Evolutionary conservation across 2,329 filamentous ascomycete species (phyloP), one percentile per base, ranked within the genome.

Genomic region (Curvularia hawaiiensis): DNA sequence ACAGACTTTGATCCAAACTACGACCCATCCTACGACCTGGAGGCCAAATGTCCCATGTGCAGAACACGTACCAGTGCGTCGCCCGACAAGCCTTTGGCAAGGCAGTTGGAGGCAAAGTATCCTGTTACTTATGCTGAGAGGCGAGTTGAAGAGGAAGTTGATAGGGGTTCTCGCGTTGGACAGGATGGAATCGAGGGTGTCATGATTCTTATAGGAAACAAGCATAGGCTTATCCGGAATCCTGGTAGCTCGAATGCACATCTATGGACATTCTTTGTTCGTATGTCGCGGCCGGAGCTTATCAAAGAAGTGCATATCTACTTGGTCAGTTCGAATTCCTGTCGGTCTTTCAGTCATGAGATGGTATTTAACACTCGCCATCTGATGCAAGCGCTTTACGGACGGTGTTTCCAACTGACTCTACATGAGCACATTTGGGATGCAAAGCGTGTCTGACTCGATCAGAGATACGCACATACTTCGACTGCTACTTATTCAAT

Each of bases 21-120:
- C 58, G 55, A 71, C 43, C 58, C 66, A 11, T 53, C 62, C 3
- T 60, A 66, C 46, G 63, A 75, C 60, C 66, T 80, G 39, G 75
- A 78, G 56, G 77, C 77, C 1, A 72, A 73, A 28, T 81, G 79
- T 60, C 79, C 79, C 12, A 80, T 81, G 79, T 82, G 79, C 50
- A 71, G 79, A 8, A 77, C 77, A 2, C 65, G 66, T 39, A 79
- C 78, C 0, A 72, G 72, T 1, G 77, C 78, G 1, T 38, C 60
- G 2, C 59, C 71, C 1, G 72, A 78, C 40, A 41, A 50, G 6
- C 35, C 53, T 6, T 52, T 73, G 5, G 69, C 68, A 6, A 58
- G 60, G n/a, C 51, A 60, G 10, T 65, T 82, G 6, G 59, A 66
- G 52, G 44, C 39, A 1, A 70, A 64, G 30, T 81, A 81, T 59